These are phyloP conservation scores for Fusarium phyllophilum DNA, from an alignment of 2,329 filamentous ascomycete species.

Conservation along the genomic window DNA sequence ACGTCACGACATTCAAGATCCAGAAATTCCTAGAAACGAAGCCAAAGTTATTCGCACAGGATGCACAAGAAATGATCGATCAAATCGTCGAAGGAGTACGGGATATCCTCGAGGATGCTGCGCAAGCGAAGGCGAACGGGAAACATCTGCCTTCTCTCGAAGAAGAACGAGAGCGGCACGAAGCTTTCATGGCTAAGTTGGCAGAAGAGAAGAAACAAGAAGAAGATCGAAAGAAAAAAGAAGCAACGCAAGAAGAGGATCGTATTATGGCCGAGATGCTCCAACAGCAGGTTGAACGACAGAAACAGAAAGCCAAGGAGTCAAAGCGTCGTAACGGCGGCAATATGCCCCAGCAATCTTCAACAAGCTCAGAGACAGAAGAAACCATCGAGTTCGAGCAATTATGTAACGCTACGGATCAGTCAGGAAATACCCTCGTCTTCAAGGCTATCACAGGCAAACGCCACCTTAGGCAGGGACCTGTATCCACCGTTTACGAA, in stretches of 20 bases:
- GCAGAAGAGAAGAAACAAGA: slow-evolving; percentile 66
- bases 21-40: slow-evolving; percentile 70
- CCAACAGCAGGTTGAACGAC: slow-evolving; percentile 75
- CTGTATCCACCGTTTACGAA: slow-evolving; percentile 74
- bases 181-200: slow-evolving; percentile 73
- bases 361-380: slow-evolving; percentile 43
- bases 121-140: slow-evolving; percentile 77
- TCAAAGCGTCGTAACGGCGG: slow-evolving; percentile 65
- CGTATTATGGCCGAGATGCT: slow-evolving; percentile 76
- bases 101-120: slow-evolving; percentile 86
- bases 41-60: slow-evolving; percentile 62
- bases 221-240: slow-evolving; percentile 62
- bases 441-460: slow-evolving; percentile 80
- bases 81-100: slow-evolving; percentile 76
- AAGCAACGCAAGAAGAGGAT: slow-evolving; percentile 74
- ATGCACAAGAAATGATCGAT: slow-evolving; percentile 69
- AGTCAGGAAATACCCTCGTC: slow-evolving; percentile 68
- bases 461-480: slow-evolving; percentile 71
- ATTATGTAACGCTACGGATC: slow-evolving; percentile 70
- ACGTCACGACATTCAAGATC: slow-evolving; percentile 77
- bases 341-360: slow-evolving; percentile 38
- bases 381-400: slow-evolving; percentile 72
- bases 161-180: slow-evolving; percentile 86
- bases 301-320: slow-evolving; percentile 72
- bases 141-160: slow-evolving; percentile 85